These are phyloP conservation scores for Sphagnum contortum DNA, from an alignment of 225 moss, liverwort and hornwort species.

Conservation along the genomic window DNA sequence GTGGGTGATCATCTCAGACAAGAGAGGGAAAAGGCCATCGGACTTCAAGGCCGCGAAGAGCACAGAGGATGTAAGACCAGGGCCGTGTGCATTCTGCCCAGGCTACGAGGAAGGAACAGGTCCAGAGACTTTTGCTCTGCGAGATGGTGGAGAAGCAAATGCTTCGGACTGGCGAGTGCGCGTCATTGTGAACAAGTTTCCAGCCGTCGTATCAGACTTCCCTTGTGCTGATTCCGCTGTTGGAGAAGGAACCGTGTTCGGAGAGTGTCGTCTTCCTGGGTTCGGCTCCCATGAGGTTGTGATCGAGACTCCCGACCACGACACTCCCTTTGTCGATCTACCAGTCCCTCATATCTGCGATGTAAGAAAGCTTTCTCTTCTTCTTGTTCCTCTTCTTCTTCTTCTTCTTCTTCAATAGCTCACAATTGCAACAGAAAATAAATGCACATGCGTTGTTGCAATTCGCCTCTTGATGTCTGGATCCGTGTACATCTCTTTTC, in stretches of 20 bases:
- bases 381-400: neutral
- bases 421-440: neutral
- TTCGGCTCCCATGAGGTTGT: conserved; percentile 90
- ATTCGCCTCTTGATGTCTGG: neutral
- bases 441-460: neutral
- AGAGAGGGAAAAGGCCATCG: conserved; percentile 64
- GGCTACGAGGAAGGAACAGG: conserved; percentile 57
- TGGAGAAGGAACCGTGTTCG: conserved; percentile 27
- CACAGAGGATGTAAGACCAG: conserved; percentile 10
- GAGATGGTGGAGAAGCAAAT: conserved; percentile 26
- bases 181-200: conserved; percentile 55
- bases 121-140: conserved; percentile 52
- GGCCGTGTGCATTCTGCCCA: conserved; percentile 66
- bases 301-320: conserved; percentile 69
- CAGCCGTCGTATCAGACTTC: conserved; percentile 47
- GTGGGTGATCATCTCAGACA: conserved; percentile 72
- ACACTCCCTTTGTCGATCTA: conserved; percentile 33
- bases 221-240: neutral
- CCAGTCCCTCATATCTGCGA: conserved; percentile 48
- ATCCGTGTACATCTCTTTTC: neutral
- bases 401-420: neutral
- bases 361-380: conserved; percentile 9
- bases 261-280: conserved; percentile 44
- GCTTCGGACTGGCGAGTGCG: conserved; percentile 72
- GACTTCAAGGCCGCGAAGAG: conserved; percentile 24